These are phyloP conservation scores for Arachis monticola DNA, from an alignment of 331 rosid genomes.

Conservation along the genomic window DNA sequence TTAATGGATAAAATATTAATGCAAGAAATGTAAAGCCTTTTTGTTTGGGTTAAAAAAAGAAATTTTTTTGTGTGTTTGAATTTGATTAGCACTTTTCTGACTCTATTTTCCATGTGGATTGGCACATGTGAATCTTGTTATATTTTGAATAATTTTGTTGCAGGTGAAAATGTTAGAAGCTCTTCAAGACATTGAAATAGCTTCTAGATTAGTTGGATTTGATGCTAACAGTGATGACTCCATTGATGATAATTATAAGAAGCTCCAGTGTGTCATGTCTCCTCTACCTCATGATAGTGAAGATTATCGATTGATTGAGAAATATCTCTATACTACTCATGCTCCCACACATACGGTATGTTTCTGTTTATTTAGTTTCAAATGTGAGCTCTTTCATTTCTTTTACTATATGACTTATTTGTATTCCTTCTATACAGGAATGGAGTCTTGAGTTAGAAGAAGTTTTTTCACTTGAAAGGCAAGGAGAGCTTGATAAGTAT, in stretches of 20 bases:
- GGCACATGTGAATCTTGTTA: conserved; percentile 18
- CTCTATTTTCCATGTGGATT: conserved; percentile 7
- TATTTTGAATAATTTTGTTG: conserved; percentile 36
- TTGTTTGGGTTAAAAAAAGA: no score
- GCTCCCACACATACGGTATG: conserved; percentile 95
- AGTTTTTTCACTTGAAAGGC: conserved; percentile 89
- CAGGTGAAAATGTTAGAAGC: conserved; percentile 99
- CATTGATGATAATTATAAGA: conserved; percentile 88
- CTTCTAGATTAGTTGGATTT: conserved; percentile 94
- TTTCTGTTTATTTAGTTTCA: conserved; percentile 5
- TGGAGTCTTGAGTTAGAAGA: conserved; percentile 98
- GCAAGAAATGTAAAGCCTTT: background rate
- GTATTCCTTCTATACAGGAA: conserved; percentile 58
- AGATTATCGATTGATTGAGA: conserved; percentile 77
- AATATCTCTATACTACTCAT: conserved; percentile 86
- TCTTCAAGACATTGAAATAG: conserved; percentile 97
- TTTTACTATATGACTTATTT: conserved; percentile 8
- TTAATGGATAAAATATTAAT: conserved; percentile 14
- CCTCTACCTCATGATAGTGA: conserved; percentile 87
- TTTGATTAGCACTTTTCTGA: conserved; percentile 14
- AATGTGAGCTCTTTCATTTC: conserved; percentile 22
- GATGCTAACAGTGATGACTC: conserved; percentile 77
- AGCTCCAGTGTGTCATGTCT: conserved; percentile 74
- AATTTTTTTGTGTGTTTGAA: conserved; percentile 9
- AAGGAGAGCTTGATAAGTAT: conserved; percentile 80